Conservation (phyloP, 1,139 yeast genomes). For the Hyphopichia khmerensis region DNA sequence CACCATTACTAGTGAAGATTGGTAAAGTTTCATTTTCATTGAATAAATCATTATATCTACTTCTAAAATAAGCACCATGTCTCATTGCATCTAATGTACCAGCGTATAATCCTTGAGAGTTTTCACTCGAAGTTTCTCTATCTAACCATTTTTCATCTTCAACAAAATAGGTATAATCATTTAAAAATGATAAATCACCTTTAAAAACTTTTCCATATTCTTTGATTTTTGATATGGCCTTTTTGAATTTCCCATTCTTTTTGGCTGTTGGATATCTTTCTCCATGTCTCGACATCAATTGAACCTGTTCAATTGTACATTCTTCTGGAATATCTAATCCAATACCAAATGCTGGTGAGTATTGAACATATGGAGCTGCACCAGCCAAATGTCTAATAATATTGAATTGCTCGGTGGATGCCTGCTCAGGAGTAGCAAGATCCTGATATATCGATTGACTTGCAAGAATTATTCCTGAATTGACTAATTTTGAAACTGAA, state of each 20-base stretch:
- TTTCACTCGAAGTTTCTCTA: conserved; percentile 23
- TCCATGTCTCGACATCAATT: conserved; percentile 35
- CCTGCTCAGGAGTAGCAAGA: conserved; percentile 35
- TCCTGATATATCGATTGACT: conserved; percentile 23
- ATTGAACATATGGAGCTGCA: conserved; percentile 36
- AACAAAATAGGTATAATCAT: conserved; percentile 26
- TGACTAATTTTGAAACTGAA: conserved; percentile 26
- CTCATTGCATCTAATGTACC: conserved; percentile 24
- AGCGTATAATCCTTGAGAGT: conserved; percentile 19
- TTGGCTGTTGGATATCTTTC: conserved; percentile 33
- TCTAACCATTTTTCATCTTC: conserved; percentile 24
- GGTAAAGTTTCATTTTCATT: conserved; percentile 21
- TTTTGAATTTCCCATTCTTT: conserved; percentile 21
- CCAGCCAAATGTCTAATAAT: conserved; percentile 35
- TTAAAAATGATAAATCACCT: conserved; percentile 25
- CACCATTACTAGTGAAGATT: conserved; percentile 29
- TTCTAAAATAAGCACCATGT: conserved; percentile 33
- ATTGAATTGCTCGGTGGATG: conserved; percentile 38
- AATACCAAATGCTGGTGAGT: conserved; percentile 30
- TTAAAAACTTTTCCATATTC: conserved; percentile 15
- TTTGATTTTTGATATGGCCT: conserved; percentile 19
- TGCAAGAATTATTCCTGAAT: conserved; percentile 27
- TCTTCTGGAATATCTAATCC: conserved; percentile 30
- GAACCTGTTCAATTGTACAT: conserved; percentile 36
- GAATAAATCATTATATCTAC: conserved; percentile 26